phyloP scores from a whole-genome alignment of 345 rosid species.

The Erysimum cheiranthoides region DNA sequence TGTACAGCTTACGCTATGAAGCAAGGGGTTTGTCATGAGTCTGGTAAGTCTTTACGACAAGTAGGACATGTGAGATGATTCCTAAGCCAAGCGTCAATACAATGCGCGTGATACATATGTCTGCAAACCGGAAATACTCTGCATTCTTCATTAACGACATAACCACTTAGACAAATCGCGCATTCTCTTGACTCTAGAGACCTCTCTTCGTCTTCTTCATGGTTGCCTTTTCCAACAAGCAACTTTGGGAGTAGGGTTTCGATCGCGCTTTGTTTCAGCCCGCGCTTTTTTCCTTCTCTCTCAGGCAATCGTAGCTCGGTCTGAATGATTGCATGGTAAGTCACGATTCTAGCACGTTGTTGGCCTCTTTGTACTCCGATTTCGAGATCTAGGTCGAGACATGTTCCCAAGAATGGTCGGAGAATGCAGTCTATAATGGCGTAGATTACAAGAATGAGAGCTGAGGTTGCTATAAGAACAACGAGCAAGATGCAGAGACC shows the following conservation, averaged over 20 bases:
- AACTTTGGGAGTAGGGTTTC: conserved; percentile 42
- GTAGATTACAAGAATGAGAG: conserved; percentile 40
- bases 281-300: not conserved
- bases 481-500: conserved; percentile 41
- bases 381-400: conserved; percentile 41
- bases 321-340: conserved; percentile 37
- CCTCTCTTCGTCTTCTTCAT: not conserved
- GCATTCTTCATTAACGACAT: conserved; percentile 36
- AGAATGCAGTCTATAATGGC: conserved; percentile 38
- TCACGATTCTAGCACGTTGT: conserved; percentile 38
- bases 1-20: conserved; percentile 11
- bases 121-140: conserved; percentile 44
- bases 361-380: conserved; percentile 39
- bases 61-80: conserved; percentile 49
- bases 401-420: conserved; percentile 41
- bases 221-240: conserved; percentile 33
- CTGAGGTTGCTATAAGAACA: conserved; percentile 39
- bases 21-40: conserved; percentile 26
- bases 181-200: conserved; percentile 21
- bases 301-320: not conserved
- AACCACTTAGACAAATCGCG: conserved; percentile 43
- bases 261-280: conserved; percentile 36
- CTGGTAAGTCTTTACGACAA: conserved; percentile 39
- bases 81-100: conserved; percentile 44
- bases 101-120: conserved; percentile 43